These are phyloP conservation scores for Wickerhamiella brachini DNA, from an alignment of 805 yeast genomes.

Conservation along the genomic window DNA sequence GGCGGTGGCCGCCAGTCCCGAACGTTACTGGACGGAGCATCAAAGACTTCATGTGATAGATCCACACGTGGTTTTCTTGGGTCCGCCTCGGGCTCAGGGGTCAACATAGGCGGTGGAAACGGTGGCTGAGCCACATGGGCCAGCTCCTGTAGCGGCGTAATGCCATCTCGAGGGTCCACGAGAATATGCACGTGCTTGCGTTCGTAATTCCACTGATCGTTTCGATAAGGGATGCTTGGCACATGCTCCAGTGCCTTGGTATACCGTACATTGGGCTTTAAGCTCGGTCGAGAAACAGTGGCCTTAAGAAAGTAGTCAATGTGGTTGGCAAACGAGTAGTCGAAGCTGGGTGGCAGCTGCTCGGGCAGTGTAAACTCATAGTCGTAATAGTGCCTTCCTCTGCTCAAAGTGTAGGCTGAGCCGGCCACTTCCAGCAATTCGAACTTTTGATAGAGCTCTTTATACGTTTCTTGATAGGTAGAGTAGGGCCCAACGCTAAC, in stretches of 20 bases:
- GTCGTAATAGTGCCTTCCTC: neutral
- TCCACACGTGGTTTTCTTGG: neutral
- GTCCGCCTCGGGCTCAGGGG: neutral
- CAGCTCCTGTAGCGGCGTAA: neutral
- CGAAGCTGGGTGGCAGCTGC: slow-evolving; percentile 1
- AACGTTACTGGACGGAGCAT: neutral
- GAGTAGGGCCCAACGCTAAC: neutral
- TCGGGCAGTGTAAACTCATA: slow-evolving; percentile 1
- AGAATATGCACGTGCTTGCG: neutral
- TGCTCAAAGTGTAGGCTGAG: neutral
- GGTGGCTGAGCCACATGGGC: neutral
- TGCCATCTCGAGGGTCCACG: neutral
- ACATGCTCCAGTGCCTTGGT: neutral
- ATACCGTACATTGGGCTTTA: neutral
- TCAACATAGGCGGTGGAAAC: neutral
- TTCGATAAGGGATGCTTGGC: neutral
- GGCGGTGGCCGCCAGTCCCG: neutral
- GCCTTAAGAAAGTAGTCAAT: slow-evolving; percentile 1
- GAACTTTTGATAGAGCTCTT: slow-evolving; percentile 2
- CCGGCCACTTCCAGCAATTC: neutral
- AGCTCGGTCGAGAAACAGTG: neutral
- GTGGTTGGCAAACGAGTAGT: neutral
- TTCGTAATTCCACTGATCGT: neutral
- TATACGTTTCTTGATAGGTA: neutral
- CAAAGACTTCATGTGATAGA: neutral